Conservation (phyloP, 1,284 basidiomycete genomes). For the Trametes pubescens region DNA sequence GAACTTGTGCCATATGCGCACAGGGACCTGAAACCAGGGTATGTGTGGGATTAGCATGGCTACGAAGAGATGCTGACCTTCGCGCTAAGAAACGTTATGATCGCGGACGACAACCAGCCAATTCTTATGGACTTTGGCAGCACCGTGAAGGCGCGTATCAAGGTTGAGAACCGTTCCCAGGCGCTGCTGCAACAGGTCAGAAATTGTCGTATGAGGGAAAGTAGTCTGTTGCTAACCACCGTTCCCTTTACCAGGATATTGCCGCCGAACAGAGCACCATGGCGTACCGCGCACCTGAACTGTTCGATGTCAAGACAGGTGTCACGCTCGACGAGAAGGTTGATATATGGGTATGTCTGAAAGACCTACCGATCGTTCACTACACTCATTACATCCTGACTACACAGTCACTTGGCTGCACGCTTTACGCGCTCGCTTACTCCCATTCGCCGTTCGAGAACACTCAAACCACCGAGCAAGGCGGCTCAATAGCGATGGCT, state of each 20-base stretch:
- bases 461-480: slow-evolving; percentile 84
- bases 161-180: slow-evolving; percentile 82
- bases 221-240: background rate
- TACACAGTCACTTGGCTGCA: slow-evolving; percentile 89
- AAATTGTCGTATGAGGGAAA: background rate
- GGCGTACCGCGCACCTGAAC: slow-evolving; percentile 94
- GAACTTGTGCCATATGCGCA: slow-evolving; percentile 92
- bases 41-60: slow-evolving; percentile 41
- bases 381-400: background rate
- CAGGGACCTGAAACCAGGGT: slow-evolving; percentile 97
- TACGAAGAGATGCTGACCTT: slow-evolving; percentile 2
- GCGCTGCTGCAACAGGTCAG: slow-evolving; percentile 85
- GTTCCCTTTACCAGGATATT: slow-evolving; percentile 68
- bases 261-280: slow-evolving; percentile 96
- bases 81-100: slow-evolving; percentile 87
- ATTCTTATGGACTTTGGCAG: slow-evolving; percentile 99
- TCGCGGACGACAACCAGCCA: slow-evolving; percentile 90
- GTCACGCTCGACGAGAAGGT: slow-evolving; percentile 90
- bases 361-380: background rate
- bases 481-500: slow-evolving; percentile 94
- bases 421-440: slow-evolving; percentile 91
- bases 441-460: slow-evolving; percentile 95
- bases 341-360: slow-evolving; percentile 86
- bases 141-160: slow-evolving; percentile 80
- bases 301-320: slow-evolving; percentile 96